Percentiles rank a stretch among this genome's conserved stretches.
These are phyloP conservation scores for Cladophialophora carrionii DNA, from an alignment of 2,329 filamentous ascomycete species.

Conservation along the genomic window DNA sequence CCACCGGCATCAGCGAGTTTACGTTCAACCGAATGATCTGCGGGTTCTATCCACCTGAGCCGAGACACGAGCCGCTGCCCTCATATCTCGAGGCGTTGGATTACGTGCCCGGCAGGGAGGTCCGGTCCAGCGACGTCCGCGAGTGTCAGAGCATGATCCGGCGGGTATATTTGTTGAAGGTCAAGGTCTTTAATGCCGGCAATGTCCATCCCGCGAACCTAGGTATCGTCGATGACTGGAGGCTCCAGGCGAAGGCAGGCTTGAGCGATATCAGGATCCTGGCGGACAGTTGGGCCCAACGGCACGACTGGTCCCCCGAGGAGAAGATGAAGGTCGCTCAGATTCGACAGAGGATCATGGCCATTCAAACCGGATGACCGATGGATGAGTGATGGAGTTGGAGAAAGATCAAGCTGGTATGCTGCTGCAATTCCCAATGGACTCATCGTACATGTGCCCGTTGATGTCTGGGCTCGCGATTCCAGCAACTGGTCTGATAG, in stretches of 20 bases:
- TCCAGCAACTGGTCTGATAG: too few relatives aligned
- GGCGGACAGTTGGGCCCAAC: background rate
- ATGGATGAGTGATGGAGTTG: background rate
- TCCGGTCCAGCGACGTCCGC: background rate
- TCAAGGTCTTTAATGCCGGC: background rate
- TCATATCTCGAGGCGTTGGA: background rate
- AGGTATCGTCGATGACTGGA: background rate
- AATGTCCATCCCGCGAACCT: background rate
- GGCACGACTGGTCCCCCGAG: background rate
- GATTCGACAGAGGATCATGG: background rate
- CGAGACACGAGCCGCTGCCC: background rate
- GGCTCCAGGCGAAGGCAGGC: background rate
- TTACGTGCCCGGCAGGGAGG: background rate
- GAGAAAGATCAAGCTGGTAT: background rate
- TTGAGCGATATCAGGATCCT: background rate
- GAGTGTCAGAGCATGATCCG: constrained; percentile 2
- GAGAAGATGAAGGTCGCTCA: background rate
- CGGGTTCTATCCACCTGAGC: background rate
- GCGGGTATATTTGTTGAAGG: background rate
- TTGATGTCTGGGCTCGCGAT: too few relatives aligned
- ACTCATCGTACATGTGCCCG: too few relatives aligned
- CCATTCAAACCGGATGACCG: background rate
- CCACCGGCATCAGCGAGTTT: background rate
- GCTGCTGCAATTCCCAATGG: background rate
- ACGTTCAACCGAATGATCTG: background rate